These are phyloP conservation scores for Croton laevigatus DNA, from an alignment of 441 rosid genomes.

Conservation along the genomic window DNA sequence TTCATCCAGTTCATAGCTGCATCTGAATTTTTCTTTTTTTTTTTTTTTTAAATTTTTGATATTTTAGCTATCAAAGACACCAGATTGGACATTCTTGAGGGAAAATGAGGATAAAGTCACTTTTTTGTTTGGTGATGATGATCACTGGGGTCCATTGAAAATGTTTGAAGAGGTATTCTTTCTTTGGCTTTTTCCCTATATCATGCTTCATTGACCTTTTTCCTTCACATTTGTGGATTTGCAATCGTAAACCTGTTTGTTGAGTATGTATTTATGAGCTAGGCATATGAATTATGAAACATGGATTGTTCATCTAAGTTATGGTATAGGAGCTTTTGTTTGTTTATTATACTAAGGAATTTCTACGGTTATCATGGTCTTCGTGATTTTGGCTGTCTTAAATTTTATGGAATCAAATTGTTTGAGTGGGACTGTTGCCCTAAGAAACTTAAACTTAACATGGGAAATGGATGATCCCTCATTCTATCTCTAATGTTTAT, in stretches of 20 bases:
- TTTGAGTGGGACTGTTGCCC: not conserved
- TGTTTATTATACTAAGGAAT: not conserved
- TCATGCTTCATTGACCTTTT: not conserved
- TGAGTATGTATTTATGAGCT: not conserved
- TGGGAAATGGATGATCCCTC: not conserved
- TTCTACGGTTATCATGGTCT: not conserved
- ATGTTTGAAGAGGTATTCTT: slow-evolving; percentile 58
- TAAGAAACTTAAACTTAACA: not conserved
- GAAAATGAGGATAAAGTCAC: slow-evolving; percentile 49
- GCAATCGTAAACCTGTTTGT: not conserved
- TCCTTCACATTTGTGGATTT: not conserved
- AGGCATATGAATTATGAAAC: not conserved
- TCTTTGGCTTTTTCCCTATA: not conserved
- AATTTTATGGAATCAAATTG: not conserved
- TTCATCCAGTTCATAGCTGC: not conserved
- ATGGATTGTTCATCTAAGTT: not conserved
- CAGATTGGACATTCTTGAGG: slow-evolving; percentile 67
- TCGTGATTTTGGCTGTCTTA: not conserved
- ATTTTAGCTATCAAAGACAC: slow-evolving; percentile 53
- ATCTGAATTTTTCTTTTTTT: not conserved
- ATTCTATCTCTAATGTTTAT: too few relatives aligned
- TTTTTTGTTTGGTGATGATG: slow-evolving; percentile 65
- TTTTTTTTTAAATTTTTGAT: not conserved
- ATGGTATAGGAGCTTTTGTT: not conserved
- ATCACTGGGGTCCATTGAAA: slow-evolving; percentile 78